These are phyloP conservation scores for Choanephora cucurbitarum DNA, from an alignment of 371 early-diverging fungal species.

Conservation along the genomic window DNA sequence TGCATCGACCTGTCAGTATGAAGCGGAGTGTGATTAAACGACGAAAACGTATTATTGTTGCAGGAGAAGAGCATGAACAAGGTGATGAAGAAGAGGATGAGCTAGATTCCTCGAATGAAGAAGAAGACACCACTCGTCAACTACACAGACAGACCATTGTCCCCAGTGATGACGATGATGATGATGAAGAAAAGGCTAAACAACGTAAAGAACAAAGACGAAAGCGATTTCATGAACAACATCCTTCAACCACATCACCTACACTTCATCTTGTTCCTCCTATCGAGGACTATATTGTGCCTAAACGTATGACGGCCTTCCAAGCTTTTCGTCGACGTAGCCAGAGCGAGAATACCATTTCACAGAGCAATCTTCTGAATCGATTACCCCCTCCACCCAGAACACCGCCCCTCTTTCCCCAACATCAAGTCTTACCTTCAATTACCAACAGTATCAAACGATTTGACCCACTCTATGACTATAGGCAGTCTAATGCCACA, in stretches of 20 bases:
- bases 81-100: constrained; percentile 13
- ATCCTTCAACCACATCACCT: neutral
- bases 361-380: neutral
- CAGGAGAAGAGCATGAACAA: constrained; percentile 14
- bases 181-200: constrained; percentile 22
- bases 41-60: constrained; percentile 66
- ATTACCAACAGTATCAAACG: constrained; percentile 18
- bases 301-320: constrained; percentile 22
- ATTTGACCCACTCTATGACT: constrained; percentile 30
- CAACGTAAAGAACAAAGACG: constrained; percentile 8
- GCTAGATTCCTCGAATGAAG: constrained; percentile 11
- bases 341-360: neutral
- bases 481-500: constrained; percentile 11
- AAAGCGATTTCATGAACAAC: constrained; percentile 6
- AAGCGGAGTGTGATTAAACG: constrained; percentile 83
- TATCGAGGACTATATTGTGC: constrained; percentile 44
- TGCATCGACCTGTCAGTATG: constrained; percentile 79
- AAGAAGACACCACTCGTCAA: too few species aligned
- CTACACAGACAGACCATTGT: neutral
- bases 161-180: constrained; percentile 16
- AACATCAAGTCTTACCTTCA: constrained; percentile 18
- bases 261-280: constrained; percentile 26
- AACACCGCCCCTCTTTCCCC: constrained; percentile 17
- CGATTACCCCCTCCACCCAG: constrained; percentile 23
- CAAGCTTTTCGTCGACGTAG: neutral